These are phyloP conservation scores for Talaromyces sp. DNA, from an alignment of 2,329 filamentous ascomycete genomes.

Conservation along the genomic window DNA sequence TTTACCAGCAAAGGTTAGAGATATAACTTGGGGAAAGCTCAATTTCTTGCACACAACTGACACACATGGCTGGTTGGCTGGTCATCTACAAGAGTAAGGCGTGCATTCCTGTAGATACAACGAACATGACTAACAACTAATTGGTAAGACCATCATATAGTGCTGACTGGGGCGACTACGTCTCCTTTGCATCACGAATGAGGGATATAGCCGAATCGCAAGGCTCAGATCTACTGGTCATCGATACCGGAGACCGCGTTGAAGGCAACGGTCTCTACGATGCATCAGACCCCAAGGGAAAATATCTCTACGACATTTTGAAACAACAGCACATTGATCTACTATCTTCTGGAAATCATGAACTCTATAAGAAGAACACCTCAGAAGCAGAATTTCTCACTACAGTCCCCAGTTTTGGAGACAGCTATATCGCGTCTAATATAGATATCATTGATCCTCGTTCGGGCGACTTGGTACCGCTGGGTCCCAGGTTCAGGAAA, in stretches of 20 bases:
- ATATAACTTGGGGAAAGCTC: slow-evolving; percentile 85
- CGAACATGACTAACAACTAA: background rate
- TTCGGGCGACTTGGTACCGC: slow-evolving; percentile 67
- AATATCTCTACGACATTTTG: slow-evolving; percentile 84
- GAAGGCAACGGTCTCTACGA: slow-evolving; percentile 96
- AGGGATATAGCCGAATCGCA: slow-evolving; percentile 71
- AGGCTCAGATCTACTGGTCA: slow-evolving; percentile 80
- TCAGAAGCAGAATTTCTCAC: slow-evolving; percentile 72
- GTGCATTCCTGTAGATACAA: background rate
- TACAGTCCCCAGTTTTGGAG: slow-evolving; percentile 78
- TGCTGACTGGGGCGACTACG: slow-evolving; percentile 96
- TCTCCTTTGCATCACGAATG: slow-evolving; percentile 86
- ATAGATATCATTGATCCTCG: slow-evolving; percentile 77
- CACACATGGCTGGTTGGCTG: slow-evolving; percentile 92
- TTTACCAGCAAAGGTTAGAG: slow-evolving; percentile 73
- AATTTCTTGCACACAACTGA: slow-evolving; percentile 98
- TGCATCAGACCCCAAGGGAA: slow-evolving; percentile 78
- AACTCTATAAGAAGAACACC: slow-evolving; percentile 79
- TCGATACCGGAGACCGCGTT: slow-evolving; percentile 90
- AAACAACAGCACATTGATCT: slow-evolving; percentile 79
- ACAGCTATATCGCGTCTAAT: slow-evolving; percentile 84
- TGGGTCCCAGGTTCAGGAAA: slow-evolving; percentile 79
- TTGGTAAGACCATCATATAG: slow-evolving; percentile 72
- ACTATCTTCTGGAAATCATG: slow-evolving; percentile 87
- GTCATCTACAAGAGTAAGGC: slow-evolving; percentile 81